Evolutionary conservation across 139 green algal genomes (phyloP).

Genomic region (Haematococcus sp.): DNA sequence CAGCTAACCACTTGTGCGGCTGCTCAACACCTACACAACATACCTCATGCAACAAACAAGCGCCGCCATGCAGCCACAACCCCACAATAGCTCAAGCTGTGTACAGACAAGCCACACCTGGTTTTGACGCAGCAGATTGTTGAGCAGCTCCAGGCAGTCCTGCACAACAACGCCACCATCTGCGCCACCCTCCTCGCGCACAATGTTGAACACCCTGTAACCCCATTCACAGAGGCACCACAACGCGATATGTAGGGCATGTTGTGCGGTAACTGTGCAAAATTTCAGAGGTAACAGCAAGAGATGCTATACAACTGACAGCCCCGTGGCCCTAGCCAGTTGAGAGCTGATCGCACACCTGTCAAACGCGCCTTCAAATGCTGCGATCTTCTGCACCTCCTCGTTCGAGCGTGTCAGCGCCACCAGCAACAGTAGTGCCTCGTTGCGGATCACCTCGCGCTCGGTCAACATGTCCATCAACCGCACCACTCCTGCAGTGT

Average conservation of each 20-base stretch:
- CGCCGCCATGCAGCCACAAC: background rate
- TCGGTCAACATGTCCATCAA: slow-evolving; percentile 85
- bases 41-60: too few relatives aligned
- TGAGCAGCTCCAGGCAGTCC: slow-evolving; percentile 87
- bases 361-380: slow-evolving; percentile 90
- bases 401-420: slow-evolving; percentile 59
- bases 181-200: slow-evolving; percentile 70
- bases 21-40: too few relatives aligned
- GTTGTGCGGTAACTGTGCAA: too few relatives aligned
- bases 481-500: slow-evolving; percentile 51
- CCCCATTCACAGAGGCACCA: too few relatives aligned
- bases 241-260: too few relatives aligned
- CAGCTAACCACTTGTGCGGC: background rate
- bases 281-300: too few relatives aligned
- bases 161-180: slow-evolving; percentile 70
- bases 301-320: too few relatives aligned
- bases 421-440: slow-evolving; percentile 73
- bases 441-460: slow-evolving; percentile 58
- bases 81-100: background rate
- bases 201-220: slow-evolving; percentile 71
- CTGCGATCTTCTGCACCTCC: slow-evolving; percentile 87
- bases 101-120: background rate
- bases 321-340: too few relatives aligned
- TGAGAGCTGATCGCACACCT: slow-evolving; percentile 15
- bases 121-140: slow-evolving; percentile 80